Evolutionary conservation across 163 green algal genomes (phyloP), one percentile per base, ranked within the genome.

Genomic region (Scenedesmus sp.): DNA sequence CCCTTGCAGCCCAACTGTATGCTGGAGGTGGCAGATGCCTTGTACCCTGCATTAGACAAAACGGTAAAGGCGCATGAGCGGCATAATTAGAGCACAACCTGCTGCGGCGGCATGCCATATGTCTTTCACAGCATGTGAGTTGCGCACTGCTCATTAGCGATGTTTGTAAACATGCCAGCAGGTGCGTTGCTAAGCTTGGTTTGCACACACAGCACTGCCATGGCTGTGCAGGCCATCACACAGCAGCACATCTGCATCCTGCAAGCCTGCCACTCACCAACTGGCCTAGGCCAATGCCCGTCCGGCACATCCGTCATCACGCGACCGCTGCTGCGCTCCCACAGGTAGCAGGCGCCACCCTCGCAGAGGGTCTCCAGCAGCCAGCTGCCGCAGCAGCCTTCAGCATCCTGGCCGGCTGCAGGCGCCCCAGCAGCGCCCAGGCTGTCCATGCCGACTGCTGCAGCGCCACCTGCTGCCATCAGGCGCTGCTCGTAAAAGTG

Each of bases 401-500:
- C 67, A 54, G 16, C 76, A 15, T 77, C 74, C 7, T 8, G 15
- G 10, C 73, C 57, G 15, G 46, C 10, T 52, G 13, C 87, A 18
- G 55, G 20, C 85, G 70, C 23, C 4, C 70, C 70, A 46, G 84
- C 86, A 66, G 52, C 57, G 55, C 23, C n/a, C 5, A 55, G 52
- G 54, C 82, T 73, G 16, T n/a, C 55, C 20, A 73, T 87, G 23
- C 34, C 67, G 87, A 3, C 67, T 82, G 54, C 67, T 59, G 26
- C 73, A 23, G 56, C 73, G 34, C 10, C 76, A 79, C n/a, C n/a
- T 66, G 76, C 88, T 67, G 62, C 64, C 13, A 87, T 18, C 9
- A 96, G 91, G 67, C 94, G 94, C 81, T 92, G 87, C 91, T 96
- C 94, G 56, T 95, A 96, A 59, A 96, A 95, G 46, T 86, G 93